These are phyloP conservation scores for Gnomoniopsis smithogilvyi DNA, from an alignment of 2,329 filamentous ascomycete species.

Conservation along the genomic window DNA sequence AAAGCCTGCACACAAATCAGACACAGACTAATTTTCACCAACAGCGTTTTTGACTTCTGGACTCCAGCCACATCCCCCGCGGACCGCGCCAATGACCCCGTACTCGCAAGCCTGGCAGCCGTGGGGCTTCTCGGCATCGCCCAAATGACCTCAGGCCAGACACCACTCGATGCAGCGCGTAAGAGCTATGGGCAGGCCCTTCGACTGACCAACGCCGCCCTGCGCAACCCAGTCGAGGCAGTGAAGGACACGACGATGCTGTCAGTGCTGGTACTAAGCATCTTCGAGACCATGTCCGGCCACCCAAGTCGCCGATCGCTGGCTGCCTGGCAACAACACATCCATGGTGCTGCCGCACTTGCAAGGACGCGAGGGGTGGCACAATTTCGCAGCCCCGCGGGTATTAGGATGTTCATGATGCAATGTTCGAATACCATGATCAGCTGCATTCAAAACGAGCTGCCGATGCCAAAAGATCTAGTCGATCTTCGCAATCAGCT, in stretches of 20 bases:
- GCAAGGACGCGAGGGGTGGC: constrained; percentile 45
- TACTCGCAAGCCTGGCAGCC: constrained; percentile 51
- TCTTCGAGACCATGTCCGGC: constrained; percentile 53
- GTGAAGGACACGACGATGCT: constrained; percentile 51
- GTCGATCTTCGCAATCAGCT: constrained; percentile 44
- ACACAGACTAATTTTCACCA: not conserved
- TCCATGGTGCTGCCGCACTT: constrained; percentile 49
- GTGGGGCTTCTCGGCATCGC: constrained; percentile 52
- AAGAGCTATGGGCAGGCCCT: constrained; percentile 51
- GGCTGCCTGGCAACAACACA: constrained; percentile 50
- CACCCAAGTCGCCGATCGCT: constrained; percentile 40
- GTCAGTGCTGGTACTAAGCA: constrained; percentile 49
- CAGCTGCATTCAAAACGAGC: constrained; percentile 47
- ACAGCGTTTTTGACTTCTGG: constrained; percentile 47
- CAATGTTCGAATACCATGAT: constrained; percentile 49
- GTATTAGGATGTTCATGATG: constrained; percentile 52
- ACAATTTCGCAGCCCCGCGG: constrained; percentile 43
- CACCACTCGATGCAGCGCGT: constrained; percentile 44
- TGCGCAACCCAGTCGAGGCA: constrained; percentile 40
- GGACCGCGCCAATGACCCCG: constrained; percentile 37
- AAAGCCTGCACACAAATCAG: not conserved
- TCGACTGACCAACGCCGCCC: constrained; percentile 45
- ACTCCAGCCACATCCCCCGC: constrained; percentile 35
- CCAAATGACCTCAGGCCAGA: constrained; percentile 38
- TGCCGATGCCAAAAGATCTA: constrained; percentile 46